Base-by-base conservation (phyloP, 1,139 yeast genomes). In the Pichia norvegensis region DNA sequence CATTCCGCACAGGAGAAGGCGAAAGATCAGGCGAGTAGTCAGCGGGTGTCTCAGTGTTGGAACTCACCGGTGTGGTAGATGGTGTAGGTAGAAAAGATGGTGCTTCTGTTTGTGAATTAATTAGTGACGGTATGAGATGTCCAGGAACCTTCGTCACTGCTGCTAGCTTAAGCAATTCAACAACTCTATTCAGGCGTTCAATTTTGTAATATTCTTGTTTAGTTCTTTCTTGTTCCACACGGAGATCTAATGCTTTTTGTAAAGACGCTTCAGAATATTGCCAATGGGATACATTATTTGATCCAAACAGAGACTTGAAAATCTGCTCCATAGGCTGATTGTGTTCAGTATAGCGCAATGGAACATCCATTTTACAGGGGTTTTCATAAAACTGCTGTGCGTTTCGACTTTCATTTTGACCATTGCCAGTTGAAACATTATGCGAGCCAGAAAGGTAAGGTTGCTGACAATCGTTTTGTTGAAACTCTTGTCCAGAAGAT, bases 211-310 rank as follows among this genome's bases (percentile, higher is more conserved):
- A 82, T 55, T 85, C 95, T 62, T 88, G 97, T 55, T 82, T 82
- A 1, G 97, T 85, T 37, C 76, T 72, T 61, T 90, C 97, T 59
- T 85, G 95, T 60, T 86, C 94, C 2, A 79, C 67, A 48, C 81
- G 75, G 29, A 86, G 71, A 38, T 73, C 73, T 38, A 88, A 66
- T 0, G 90, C 79, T 53, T 79, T 81, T 25, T 73, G 63, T 36
- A 81, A 71, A 2, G 94, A 74, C 21, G 72, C 69, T 50, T 85
- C 90, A 2, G 85, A 69, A 58, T 70, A 72, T 1, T 81, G 81
- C 76, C 85, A 81, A 23, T 68, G 61, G 6, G 68, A 59, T 20
- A 35, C 23, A 10, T 74, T 67, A 14, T 75, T 72, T 10, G 79
- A 71, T 0, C 86, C 87, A 37, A 81, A 63, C 2, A 79, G 59